A percentile compares a stretch with the other conserved stretches of the same genome.
Evolutionary conservation across 495 filamentous ascomycete species (phyloP).

Genomic region (Cairneyella variabilis): DNA sequence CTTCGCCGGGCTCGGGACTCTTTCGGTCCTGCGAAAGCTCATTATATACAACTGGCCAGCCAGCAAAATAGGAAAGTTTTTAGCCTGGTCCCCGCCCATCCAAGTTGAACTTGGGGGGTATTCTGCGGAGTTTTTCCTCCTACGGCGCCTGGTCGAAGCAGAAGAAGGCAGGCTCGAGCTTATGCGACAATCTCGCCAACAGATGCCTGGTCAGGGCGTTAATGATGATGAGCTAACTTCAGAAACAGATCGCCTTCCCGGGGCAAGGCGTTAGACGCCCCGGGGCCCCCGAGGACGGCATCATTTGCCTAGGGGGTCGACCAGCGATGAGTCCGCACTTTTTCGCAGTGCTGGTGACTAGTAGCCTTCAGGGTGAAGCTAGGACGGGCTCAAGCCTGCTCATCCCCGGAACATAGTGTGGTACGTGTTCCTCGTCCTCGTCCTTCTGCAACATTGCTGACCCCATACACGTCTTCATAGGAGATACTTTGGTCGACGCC

Average conservation of each 20-base stretch:
- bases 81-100: background rate
- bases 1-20: slow-evolving; percentile 1
- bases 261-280: too few relatives aligned
- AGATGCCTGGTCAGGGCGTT: background rate
- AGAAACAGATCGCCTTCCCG: too few relatives aligned
- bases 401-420: background rate
- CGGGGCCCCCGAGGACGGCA: background rate
- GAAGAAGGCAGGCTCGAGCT: background rate
- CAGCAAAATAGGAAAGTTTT: slow-evolving; percentile 3
- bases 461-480: too few relatives aligned
- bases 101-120: background rate
- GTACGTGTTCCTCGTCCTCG: too few relatives aligned
- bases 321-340: slow-evolving; percentile 10
- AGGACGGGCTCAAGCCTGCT: slow-evolving; percentile 4
- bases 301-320: background rate
- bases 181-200: too few relatives aligned
- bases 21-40: slow-evolving; percentile 3
- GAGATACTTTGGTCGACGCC: too few relatives aligned
- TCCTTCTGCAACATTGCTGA: too few relatives aligned
- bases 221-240: too few relatives aligned
- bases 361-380: slow-evolving; percentile 8
- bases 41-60: slow-evolving; percentile 7
- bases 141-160: background rate
- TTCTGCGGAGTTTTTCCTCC: background rate
- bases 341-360: slow-evolving; percentile 11